Base-by-base conservation (phyloP, 352 stramenopile genomes). In the Pythium utonaiense region DNA sequence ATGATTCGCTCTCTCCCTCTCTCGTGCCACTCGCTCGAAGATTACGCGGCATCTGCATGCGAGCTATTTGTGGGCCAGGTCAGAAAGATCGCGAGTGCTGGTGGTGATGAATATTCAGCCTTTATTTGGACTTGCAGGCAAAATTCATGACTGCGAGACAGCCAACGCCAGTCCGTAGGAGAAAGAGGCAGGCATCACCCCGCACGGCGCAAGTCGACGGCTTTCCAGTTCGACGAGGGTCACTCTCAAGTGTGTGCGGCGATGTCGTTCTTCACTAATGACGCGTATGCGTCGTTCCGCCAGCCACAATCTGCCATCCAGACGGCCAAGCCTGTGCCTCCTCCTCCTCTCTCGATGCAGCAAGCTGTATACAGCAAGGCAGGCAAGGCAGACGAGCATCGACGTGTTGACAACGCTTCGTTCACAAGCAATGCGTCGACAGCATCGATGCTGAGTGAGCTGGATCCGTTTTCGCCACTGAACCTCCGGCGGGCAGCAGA, bases 251-350 rank as follows among this genome's bases (percentile, higher is more conserved):
- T n/a, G n/a, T 13, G 36, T 22, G 14, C 16, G 22, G 27, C 41
- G 27, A 78, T 78, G 71, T 78, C 68, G 65, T 76, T 78, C 59
- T 78, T 78, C 53, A 71, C 68, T 27, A 78, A 62, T 53, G 64
- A 69, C 41, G 57, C 54, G 61, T 78, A 78, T 42, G 64, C 71
- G 12, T 74, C 64, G 14, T 76, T 74, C 38, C 71, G 66, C 3
- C 68, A 76, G 56, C 42, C 57, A 21, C 48, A 19, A 8, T 14
- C 31, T 4, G 31, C 38, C 30, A 21, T 22, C 49, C 33, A 61
- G 44, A 30, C 42, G 47, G 16, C 13, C 21, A 73, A 52, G 10
- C 10, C 14, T 5, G 16, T 22, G 36, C 36, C 19, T 44, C 36
- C 36, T 21, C 4, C 19, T 22, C 36, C n/a, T n/a, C n/a, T n/a